Evolutionary conservation across 2,329 filamentous ascomycete species (phyloP).

Genomic region (Sodiomyces alkalinus): DNA sequence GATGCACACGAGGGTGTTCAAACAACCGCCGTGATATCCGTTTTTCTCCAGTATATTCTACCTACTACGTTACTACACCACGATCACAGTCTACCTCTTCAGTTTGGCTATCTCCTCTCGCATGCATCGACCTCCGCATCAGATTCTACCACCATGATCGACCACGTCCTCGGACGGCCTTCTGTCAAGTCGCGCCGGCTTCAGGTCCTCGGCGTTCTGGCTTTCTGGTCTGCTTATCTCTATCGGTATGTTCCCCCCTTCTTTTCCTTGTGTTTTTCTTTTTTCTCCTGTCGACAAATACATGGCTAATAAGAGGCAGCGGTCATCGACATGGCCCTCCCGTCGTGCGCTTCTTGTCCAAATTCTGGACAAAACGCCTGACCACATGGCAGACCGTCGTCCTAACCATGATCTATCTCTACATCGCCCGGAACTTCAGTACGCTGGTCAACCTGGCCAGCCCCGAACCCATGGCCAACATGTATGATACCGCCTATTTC

Average conservation of each 20-base stretch:
- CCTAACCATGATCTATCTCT: slow-evolving; percentile 79
- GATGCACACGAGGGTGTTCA: too few relatives aligned
- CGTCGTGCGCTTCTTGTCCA: slow-evolving; percentile 53
- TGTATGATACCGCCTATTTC: slow-evolving; percentile 87
- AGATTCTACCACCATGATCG: slow-evolving; percentile 36
- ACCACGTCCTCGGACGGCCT: slow-evolving; percentile 83
- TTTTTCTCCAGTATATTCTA: too few relatives aligned
- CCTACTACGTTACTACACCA: too few relatives aligned
- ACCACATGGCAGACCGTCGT: slow-evolving; percentile 85
- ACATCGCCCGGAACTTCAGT: slow-evolving; percentile 83
- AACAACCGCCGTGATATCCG: too few relatives aligned
- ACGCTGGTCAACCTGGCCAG: slow-evolving; percentile 82
- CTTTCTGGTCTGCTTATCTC: slow-evolving; percentile 82
- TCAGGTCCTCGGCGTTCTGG: slow-evolving; percentile 79
- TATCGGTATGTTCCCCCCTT: slow-evolving; percentile 9
- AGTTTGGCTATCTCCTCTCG: background rate
- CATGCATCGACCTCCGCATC: background rate
- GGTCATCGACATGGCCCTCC: slow-evolving; percentile 85
- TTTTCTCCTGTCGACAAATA: background rate
- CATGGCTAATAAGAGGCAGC: slow-evolving; percentile 25
- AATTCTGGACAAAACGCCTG: slow-evolving; percentile 51
- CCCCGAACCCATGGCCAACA: slow-evolving; percentile 83
- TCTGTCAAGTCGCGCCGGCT: slow-evolving; percentile 84
- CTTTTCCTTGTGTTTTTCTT: slow-evolving; percentile 8
- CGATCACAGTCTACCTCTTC: too few relatives aligned